A percentile compares a stretch with the other conserved stretches of the same genome.
phyloP scores from a whole-genome alignment of 2,329 filamentous ascomycete species.

The Stylonectria norvegica region DNA sequence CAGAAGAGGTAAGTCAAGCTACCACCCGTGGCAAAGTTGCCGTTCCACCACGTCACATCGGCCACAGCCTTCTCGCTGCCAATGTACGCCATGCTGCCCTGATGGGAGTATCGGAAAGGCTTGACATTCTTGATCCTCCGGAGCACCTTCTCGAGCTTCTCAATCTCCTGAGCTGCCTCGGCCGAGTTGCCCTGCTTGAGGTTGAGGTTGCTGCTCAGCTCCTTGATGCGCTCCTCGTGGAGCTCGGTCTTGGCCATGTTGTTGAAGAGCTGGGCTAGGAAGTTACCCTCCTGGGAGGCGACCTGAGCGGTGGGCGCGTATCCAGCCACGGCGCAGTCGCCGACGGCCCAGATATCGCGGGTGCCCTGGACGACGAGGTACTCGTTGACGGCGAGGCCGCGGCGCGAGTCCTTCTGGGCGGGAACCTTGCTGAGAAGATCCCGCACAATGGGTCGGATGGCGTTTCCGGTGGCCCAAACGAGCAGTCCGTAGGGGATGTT shows the following conservation, averaged over 20 bases:
- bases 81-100: constrained; percentile 95
- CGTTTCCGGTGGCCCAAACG: constrained; percentile 98
- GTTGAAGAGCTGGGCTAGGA: constrained; percentile 95
- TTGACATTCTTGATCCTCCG: constrained; percentile 90
- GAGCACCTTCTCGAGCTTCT: constrained; percentile 79
- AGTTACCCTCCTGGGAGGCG: constrained; percentile 89
- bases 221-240: constrained; percentile 71
- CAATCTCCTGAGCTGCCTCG: constrained; percentile 70
- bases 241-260: constrained; percentile 94
- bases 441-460: constrained; percentile 81
- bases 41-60: constrained; percentile 95
- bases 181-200: constrained; percentile 63
- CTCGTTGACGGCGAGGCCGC: constrained; percentile 94
- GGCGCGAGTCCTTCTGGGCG: constrained; percentile 90
- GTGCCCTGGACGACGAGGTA: constrained; percentile 97
- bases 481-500: constrained; percentile 90
- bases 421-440: constrained; percentile 91
- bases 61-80: constrained; percentile 97
- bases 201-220: constrained; percentile 63
- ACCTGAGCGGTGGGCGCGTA: constrained; percentile 98
- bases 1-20: constrained; percentile 97
- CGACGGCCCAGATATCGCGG: constrained; percentile 96
- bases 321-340: constrained; percentile 95
- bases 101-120: constrained; percentile 97
- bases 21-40: constrained; percentile 91